Conservation (phyloP, 768 basidiomycete genomes). For the Fomitopsis serialis region DNA sequence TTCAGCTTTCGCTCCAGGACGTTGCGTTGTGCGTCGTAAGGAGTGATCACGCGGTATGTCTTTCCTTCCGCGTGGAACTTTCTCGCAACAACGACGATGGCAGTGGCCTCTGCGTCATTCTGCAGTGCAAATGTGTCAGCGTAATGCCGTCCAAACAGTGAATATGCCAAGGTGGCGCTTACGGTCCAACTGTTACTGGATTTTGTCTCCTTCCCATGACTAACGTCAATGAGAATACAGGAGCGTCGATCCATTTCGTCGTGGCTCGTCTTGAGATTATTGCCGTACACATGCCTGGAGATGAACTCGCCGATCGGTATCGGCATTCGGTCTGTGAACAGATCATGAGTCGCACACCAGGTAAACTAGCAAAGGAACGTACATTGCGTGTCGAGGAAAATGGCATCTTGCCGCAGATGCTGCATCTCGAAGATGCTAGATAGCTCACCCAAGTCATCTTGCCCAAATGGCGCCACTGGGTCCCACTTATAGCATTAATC, state of each 20-base stretch:
- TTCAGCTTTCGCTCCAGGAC: conserved; percentile 22
- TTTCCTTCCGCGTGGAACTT: conserved; percentile 12
- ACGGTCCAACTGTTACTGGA: conserved; percentile 32
- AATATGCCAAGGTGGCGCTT: conserved; percentile 2
- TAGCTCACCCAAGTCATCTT: conserved; percentile 22
- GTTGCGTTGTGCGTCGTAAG: conserved; percentile 29
- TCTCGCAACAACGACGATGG: conserved; percentile 17
- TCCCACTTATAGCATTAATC: background rate
- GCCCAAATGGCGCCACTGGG: conserved; percentile 31
- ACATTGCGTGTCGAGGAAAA: conserved; percentile 32
- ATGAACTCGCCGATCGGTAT: conserved; percentile 26
- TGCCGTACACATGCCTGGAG: conserved; percentile 25
- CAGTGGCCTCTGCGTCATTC: conserved; percentile 25
- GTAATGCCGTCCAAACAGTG: background rate
- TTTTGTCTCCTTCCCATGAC: conserved; percentile 29
- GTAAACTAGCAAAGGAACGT: conserved; percentile 4
- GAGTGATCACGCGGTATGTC: conserved; percentile 27
- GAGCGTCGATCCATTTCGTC: conserved; percentile 1
- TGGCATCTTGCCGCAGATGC: conserved; percentile 18
- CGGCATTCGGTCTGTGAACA: conserved; percentile 31
- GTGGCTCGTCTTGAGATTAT: conserved; percentile 21
- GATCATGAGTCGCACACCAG: background rate
- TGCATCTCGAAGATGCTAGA: conserved; percentile 29
- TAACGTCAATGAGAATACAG: conserved; percentile 38
- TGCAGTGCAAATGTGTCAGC: conserved; percentile 17